Evolutionary conservation across 2,329 filamentous ascomycete species (phyloP).

Genomic region (Colletotrichum graminicola): DNA sequence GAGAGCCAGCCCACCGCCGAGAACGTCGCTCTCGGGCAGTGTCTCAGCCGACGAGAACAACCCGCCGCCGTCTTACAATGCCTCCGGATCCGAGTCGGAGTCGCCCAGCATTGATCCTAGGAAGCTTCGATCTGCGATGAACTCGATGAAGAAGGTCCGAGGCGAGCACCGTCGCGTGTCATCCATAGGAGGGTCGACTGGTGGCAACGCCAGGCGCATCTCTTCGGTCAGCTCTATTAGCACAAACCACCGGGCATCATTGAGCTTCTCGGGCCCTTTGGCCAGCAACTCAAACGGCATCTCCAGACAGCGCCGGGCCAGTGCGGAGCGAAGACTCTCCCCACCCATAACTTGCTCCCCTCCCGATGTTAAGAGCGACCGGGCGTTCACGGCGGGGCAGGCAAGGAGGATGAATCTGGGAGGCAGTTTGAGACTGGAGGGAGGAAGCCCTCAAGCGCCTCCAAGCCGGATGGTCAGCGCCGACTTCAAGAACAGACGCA

Average conservation of each 20-base stretch:
- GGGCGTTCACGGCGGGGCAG: constrained; percentile 65
- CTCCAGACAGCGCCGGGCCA: constrained; percentile 64
- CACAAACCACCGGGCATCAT: constrained; percentile 43
- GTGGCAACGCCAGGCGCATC: constrained; percentile 56
- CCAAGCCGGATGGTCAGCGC: constrained; percentile 37
- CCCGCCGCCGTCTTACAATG: constrained; percentile 56
- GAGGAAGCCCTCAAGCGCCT: constrained; percentile 43
- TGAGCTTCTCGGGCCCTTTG: constrained; percentile 56
- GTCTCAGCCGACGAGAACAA: constrained; percentile 64
- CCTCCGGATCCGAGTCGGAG: constrained; percentile 63
- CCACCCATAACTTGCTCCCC: constrained; percentile 68
- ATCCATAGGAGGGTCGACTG: constrained; percentile 53
- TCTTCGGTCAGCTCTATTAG: constrained; percentile 54
- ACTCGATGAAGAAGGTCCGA: constrained; percentile 63
- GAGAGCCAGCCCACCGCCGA: constrained; percentile 48
- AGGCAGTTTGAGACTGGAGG: constrained; percentile 51
- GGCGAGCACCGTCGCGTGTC: constrained; percentile 55
- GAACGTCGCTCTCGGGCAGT: constrained; percentile 50
- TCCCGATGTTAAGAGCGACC: constrained; percentile 52
- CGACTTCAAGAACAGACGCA: constrained; percentile 41
- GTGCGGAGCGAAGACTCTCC: constrained; percentile 63
- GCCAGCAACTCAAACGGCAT: constrained; percentile 68
- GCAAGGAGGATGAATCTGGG: constrained; percentile 69
- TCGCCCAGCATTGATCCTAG: constrained; percentile 63
- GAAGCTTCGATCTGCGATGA: constrained; percentile 68